phyloP scores from a whole-genome alignment of 2,329 filamentous ascomycete genomes.

The Monilinia vaccinii-corymbosi region DNA sequence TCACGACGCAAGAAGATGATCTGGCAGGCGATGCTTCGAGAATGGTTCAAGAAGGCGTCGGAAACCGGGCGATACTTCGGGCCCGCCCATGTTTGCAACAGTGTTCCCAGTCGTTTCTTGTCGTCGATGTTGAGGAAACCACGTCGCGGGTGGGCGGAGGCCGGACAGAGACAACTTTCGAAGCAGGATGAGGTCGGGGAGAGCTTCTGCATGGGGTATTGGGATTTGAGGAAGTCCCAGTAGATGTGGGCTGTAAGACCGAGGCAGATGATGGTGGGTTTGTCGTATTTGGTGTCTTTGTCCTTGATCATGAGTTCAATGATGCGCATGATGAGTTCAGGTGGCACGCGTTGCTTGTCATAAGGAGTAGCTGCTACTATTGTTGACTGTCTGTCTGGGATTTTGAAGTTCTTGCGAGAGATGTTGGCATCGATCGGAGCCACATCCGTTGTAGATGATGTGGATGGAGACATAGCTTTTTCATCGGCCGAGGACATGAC shows the following conservation, averaged over 20 bases:
- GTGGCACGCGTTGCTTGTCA: not conserved
- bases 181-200: not conserved
- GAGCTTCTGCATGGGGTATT: not conserved
- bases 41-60: not conserved
- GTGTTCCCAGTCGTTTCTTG: not conserved
- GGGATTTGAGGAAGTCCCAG: not conserved
- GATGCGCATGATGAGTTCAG: not conserved
- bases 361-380: not conserved
- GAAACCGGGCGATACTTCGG: not conserved
- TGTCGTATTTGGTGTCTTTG: not conserved
- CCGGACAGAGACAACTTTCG: not conserved
- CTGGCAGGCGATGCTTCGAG: not conserved
- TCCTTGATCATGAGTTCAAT: not conserved
- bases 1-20: not conserved
- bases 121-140: not conserved
- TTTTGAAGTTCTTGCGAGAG: not conserved
- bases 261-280: not conserved
- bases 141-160: not conserved
- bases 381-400: not conserved
- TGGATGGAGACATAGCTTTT: not conserved
- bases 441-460: not conserved
- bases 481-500: not conserved
- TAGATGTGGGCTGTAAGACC: not conserved
- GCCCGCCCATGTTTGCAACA: not conserved
- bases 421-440: not conserved